A percentile compares a stretch with the other conserved stretches of the same genome.
Evolutionary conservation across 129 eudicot genomes (phyloP).

Genomic region (Arctium minus): DNA sequence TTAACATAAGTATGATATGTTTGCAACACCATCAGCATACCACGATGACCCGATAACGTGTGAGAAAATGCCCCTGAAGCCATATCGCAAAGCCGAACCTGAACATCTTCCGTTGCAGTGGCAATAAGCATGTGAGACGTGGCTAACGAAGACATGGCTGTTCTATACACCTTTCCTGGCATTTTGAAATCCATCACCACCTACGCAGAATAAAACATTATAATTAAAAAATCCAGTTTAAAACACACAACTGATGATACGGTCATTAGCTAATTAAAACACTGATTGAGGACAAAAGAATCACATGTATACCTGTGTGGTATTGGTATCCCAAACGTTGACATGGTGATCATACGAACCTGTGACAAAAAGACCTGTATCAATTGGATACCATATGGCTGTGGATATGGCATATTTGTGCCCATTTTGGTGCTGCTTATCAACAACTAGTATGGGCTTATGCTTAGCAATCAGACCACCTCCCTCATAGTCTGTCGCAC

Average conservation of each 20-base stretch:
- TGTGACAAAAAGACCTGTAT: constrained; percentile 89
- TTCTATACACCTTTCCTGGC: constrained; percentile 97
- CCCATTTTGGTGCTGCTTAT: constrained; percentile 84
- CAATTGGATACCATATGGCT: constrained; percentile 96
- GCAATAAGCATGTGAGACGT: constrained; percentile 95
- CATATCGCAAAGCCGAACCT: constrained; percentile 96
- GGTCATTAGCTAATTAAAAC: neutral
- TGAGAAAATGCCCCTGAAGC: constrained; percentile 99
- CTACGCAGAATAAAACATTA: constrained; percentile 1
- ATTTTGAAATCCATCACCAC: constrained; percentile 85
- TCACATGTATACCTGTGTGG: constrained; percentile 56
- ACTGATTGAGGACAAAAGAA: neutral
- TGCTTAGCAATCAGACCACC: constrained; percentile 83
- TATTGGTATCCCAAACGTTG: constrained; percentile 96
- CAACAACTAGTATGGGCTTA: constrained; percentile 50
- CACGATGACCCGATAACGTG: constrained; percentile 98
- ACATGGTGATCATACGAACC: constrained; percentile 93
- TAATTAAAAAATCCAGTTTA: neutral
- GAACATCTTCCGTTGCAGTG: constrained; percentile 98
- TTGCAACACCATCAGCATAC: constrained; percentile 44
- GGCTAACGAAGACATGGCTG: constrained; percentile 91
- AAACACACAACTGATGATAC: neutral
- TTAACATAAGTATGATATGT: constrained; percentile 10
- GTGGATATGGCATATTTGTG: constrained; percentile 88
- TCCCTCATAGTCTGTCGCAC: constrained; percentile 68